phyloP scores from a whole-genome alignment of 306 rosid genomes.

The Lathyrus oleraceus region DNA sequence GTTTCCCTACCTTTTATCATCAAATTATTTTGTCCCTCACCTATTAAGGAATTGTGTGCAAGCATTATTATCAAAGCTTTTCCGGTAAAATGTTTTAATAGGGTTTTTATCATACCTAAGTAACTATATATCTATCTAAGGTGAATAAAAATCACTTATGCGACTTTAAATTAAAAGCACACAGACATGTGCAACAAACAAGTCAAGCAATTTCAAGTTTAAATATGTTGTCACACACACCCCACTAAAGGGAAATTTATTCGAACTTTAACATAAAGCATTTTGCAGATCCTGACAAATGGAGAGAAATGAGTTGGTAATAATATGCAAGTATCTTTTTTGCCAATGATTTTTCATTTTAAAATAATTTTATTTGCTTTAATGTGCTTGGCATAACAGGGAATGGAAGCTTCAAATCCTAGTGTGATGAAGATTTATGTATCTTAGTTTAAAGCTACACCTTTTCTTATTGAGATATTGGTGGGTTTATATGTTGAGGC shows the following conservation, averaged over 20 bases:
- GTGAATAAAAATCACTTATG: not conserved
- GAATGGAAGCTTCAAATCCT: constrained; percentile 39
- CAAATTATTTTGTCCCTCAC: constrained; percentile 50
- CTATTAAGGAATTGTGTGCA: constrained; percentile 1
- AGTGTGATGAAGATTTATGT: constrained; percentile 37
- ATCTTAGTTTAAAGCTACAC: constrained; percentile 27
- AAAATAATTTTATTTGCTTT: constrained; percentile 46
- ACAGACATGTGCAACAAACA: constrained; percentile 35
- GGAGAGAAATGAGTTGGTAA: constrained; percentile 58
- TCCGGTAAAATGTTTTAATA: not conserved
- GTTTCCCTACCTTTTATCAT: constrained; percentile 41
- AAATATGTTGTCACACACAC: constrained; percentile 23
- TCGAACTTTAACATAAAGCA: constrained; percentile 37
- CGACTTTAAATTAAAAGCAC: constrained; percentile 32
- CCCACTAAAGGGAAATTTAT: constrained; percentile 36
- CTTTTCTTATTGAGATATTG: constrained; percentile 19
- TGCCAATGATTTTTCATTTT: constrained; percentile 20
- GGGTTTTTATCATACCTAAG: not conserved
- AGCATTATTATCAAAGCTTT: not conserved
- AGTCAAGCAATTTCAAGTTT: constrained; percentile 25
- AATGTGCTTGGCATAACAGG: constrained; percentile 37
- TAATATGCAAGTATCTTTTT: constrained; percentile 43
- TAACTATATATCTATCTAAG: too few relatives aligned
- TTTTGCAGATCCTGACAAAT: constrained; percentile 60
- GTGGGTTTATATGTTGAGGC: constrained; percentile 41